Evolutionary conservation across 352 stramenopile species (phyloP).

Genomic region (Peronospora tabacina): DNA sequence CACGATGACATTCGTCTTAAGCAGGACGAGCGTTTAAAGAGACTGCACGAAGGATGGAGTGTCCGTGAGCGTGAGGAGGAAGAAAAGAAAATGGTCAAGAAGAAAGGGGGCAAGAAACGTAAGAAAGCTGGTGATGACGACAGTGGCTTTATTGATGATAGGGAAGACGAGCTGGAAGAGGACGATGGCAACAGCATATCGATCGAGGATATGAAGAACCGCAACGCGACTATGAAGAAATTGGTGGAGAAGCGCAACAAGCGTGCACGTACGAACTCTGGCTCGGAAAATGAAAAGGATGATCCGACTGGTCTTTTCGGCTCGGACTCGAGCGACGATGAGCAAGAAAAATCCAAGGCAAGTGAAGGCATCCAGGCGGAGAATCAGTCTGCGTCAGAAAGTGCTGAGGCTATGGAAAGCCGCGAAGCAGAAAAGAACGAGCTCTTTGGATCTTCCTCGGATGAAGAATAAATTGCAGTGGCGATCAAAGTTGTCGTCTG

Average conservation of each 20-base stretch:
- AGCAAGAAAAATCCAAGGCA: slow-evolving; percentile 31
- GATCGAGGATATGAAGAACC: slow-evolving; percentile 88
- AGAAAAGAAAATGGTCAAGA: slow-evolving; percentile 71
- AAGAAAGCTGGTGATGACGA: slow-evolving; percentile 72
- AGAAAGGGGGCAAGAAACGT: slow-evolving; percentile 61
- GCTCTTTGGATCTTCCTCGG: slow-evolving; percentile 78
- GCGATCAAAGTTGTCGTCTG: no score
- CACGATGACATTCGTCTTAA: slow-evolving; percentile 67
- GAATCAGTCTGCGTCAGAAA: slow-evolving; percentile 15
- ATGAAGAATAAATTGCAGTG: slow-evolving; percentile 73
- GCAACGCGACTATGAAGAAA: slow-evolving; percentile 81
- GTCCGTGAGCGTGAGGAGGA: slow-evolving; percentile 77
- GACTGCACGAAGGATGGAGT: slow-evolving; percentile 76
- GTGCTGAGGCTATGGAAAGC: slow-evolving; percentile 13
- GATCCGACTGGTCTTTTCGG: slow-evolving; percentile 65
- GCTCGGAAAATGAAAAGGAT: slow-evolving; percentile 60
- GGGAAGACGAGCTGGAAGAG: slow-evolving; percentile 48
- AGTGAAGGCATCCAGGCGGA: slow-evolving; percentile 13
- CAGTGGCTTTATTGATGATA: slow-evolving; percentile 57
- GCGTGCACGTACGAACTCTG: slow-evolving; percentile 39
- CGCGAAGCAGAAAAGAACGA: slow-evolving; percentile 73
- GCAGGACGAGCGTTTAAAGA: slow-evolving; percentile 77
- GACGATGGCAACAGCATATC: slow-evolving; percentile 64
- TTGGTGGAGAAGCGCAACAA: slow-evolving; percentile 82
- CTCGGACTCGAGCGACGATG: slow-evolving; percentile 76